Conservation (phyloP, 2,329 filamentous ascomycete genomes). For the Ophiostoma sp. region DNA sequence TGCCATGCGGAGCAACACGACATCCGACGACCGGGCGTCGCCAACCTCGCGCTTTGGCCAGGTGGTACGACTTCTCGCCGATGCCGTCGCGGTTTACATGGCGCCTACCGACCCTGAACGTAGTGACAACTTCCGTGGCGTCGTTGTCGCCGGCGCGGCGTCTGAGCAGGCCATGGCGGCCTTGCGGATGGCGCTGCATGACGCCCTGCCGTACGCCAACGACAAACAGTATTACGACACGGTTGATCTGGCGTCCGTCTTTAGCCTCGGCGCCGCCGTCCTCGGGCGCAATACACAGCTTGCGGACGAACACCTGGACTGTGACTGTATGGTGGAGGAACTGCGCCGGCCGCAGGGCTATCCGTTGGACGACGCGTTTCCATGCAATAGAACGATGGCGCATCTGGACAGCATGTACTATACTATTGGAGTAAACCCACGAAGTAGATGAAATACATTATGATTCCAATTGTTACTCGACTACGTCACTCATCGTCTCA, state of each 20-base stretch:
- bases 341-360: not conserved
- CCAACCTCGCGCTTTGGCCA: not conserved
- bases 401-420: not conserved
- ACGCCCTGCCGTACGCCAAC: conserved; percentile 13
- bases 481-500: not conserved
- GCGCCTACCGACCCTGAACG: not conserved
- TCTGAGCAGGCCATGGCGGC: conserved; percentile 16
- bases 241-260: conserved; percentile 10
- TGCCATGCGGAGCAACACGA: not conserved
- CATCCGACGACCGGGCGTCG: not conserved
- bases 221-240: conserved; percentile 14
- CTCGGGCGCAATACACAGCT: conserved; percentile 14
- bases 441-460: not conserved
- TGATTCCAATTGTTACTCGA: not conserved
- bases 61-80: not conserved
- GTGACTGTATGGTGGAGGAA: not conserved
- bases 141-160: conserved; percentile 12
- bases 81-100: not conserved
- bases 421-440: not conserved
- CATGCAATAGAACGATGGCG: not conserved
- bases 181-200: conserved; percentile 13
- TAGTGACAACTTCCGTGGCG: not conserved
- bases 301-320: not conserved
- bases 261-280: conserved; percentile 17
- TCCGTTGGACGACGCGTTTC: not conserved